Percentiles rank a stretch among this genome's conserved stretches.
These are phyloP conservation scores for Boletus rubroflammeus DNA, from an alignment of 768 basidiomycete genomes.

Conservation along the genomic window DNA sequence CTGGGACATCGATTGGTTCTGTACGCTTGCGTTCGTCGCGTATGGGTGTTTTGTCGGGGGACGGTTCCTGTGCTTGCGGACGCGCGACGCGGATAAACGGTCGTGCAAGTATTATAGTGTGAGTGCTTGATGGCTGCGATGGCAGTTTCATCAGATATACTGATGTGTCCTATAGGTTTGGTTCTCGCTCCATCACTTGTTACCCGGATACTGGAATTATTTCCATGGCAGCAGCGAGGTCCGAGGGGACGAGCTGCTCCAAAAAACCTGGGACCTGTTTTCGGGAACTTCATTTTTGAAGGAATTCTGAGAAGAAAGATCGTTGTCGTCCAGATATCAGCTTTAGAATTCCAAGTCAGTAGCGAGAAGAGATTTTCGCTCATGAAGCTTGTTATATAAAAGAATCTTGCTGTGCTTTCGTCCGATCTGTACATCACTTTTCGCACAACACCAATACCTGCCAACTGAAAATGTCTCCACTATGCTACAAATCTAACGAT, in stretches of 20 bases:
- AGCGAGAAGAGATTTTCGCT: background rate
- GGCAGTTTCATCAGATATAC: background rate
- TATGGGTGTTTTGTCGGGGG: conserved; percentile 35
- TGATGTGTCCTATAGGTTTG: conserved; percentile 22
- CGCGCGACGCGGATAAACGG: conserved; percentile 29
- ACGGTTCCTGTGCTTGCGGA: conserved; percentile 30
- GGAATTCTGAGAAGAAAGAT: background rate
- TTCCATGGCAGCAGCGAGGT: conserved; percentile 18
- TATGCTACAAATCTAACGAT: conserved; percentile 11
- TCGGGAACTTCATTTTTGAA: conserved; percentile 10
- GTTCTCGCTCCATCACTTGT: conserved; percentile 34
- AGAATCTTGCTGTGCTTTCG: background rate
- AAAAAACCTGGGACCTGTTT: conserved; percentile 19
- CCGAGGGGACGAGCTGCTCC: conserved; percentile 20
- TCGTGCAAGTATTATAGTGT: conserved; percentile 40
- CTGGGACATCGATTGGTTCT: conserved; percentile 35
- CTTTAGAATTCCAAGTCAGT: background rate
- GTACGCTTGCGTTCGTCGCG: conserved; percentile 25
- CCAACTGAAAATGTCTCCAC: background rate
- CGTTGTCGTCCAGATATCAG: background rate
- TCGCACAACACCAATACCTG: background rate
- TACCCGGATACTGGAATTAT: conserved; percentile 37
- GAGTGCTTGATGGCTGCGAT: background rate
- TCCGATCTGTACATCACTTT: background rate
- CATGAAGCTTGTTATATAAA: background rate